These are phyloP conservation scores for Takashimella koratensis DNA, from an alignment of 1,284 basidiomycete genomes.

Conservation along the genomic window DNA sequence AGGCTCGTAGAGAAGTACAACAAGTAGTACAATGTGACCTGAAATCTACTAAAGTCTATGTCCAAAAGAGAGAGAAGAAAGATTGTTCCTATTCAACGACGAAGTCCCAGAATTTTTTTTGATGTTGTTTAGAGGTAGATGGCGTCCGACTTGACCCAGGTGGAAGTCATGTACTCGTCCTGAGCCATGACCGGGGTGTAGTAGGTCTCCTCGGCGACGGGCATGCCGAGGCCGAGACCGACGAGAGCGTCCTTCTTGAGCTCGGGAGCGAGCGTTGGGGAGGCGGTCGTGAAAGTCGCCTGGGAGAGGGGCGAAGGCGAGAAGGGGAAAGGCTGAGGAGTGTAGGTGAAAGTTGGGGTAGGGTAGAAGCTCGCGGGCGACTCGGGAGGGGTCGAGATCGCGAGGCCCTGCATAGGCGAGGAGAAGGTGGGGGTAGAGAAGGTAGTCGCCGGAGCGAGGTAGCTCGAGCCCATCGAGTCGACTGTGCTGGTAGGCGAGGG, in stretches of 20 bases:
- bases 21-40: not conserved
- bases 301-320: conserved; percentile 28
- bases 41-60: not conserved
- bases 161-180: not conserved
- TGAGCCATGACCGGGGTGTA: not conserved
- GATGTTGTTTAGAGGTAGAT: not conserved
- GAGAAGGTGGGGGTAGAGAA: not conserved
- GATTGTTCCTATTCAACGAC: not conserved
- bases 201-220: conserved; percentile 14
- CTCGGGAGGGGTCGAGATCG: not conserved
- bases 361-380: not conserved
- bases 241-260: conserved; percentile 25
- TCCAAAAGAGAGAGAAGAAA: not conserved
- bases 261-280: conserved; percentile 40
- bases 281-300: conserved; percentile 18
- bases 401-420: not conserved
- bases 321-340: conserved; percentile 26
- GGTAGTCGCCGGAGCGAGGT: not conserved
- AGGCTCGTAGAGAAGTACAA: not conserved
- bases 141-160: not conserved
- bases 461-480: not conserved
- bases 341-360: conserved; percentile 22
- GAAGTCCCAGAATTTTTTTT: too few species aligned
- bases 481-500: not conserved
- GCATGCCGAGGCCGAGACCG: conserved; percentile 20